Base-by-base conservation (phyloP, 345 rosid genomes). In the Lumnitzera littorea region DNA sequence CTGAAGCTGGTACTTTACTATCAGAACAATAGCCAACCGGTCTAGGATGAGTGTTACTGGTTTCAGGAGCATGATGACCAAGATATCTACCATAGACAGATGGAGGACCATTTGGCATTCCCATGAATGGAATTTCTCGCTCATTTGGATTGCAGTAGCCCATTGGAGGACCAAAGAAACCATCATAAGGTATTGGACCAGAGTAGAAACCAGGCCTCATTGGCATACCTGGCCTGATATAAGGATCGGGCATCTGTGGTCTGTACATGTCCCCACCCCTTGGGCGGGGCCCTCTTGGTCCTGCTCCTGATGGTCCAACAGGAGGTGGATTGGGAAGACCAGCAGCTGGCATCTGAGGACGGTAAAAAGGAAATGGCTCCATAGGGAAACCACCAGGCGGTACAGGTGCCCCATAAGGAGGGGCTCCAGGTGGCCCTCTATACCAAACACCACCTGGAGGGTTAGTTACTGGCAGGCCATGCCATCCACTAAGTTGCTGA, bases 401-500 rank as follows among this genome's bases (percentile, higher is more conserved):
- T 75, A 82, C 74, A 50, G 96, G 88, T 14, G 86, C 58, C 24
- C 91, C 91, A 71, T 80, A 91, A 46, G 96, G 85, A 16, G 84
- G 95, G 41, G 79, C 90, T n/a, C 81, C 76, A 6, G 86, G 85
- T 73, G 88, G 95, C 55, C 87, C 95, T 79, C 92, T 77, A 70
- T 83, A 94, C 99, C 99, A 91, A 67, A 76, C 84, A 72, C 88
- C 91, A 68, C 86, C 85, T 47, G 85, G 91, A 75, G 82, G 91
- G 80, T 82, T 84, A 81, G 78, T 95, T 50, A 86, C 76, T 13
- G 91, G 91, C 56, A 87, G 89, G 27, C 87, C 91, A 73, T 61
- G 96, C 96, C 91, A 95, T 62, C 79, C 69, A 71, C 81, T 91
- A 74, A 67, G 80, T 56, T 85, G 91, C 65, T 80, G 92, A 51